Evolutionary conservation across 2,329 filamentous ascomycete species (phyloP), one percentile per base, ranked within the genome.

Genomic region (Colletotrichum sp.): DNA sequence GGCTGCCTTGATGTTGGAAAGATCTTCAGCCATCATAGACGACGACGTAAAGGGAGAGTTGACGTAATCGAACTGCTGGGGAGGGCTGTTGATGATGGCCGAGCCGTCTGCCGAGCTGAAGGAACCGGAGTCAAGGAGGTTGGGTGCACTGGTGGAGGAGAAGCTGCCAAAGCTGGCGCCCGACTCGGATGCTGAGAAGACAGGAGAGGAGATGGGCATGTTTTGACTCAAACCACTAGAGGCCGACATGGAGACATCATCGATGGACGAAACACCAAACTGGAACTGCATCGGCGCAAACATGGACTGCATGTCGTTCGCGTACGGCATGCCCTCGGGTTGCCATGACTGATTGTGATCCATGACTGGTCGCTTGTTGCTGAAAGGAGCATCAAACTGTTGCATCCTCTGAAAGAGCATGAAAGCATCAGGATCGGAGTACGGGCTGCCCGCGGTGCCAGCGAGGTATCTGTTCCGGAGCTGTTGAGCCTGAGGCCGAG

Each of bases 361-460:
- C 70, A 76, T 69, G 70, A 73, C 70, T 69, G 64, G 65, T 52
- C 74, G 59, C 39, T 64, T 76, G 22, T 28, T 71, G n/a, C 32
- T 64, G 60, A 71, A 57, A 64, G 72, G 68, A 32, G 34, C 44
- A 13, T 76, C 74, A 39, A 52, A 32, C 52, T 68, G 48, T 48
- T 74, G 74, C 52, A 71, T 44, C 28, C 72, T 68, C 25, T 75
- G 71, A 36, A 63, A 71, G 52, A 75, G 55, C 22, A 68, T 66
- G 61, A 39, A 73, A 30, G 70, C 36, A 25, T 78, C 76, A 39
- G 48, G 60, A 30, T 74, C 68, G 16, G 72, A 71, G 27, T 63
- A 78, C n/a, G 77, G 77, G 52, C 77, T 78, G 39, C 75, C 75
- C 8, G 77, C 75, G 39, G 77, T 75, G 34, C 77, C 77, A 30